Conservation (phyloP, 768 basidiomycete species). For the Boletus eberwhitei region DNA sequence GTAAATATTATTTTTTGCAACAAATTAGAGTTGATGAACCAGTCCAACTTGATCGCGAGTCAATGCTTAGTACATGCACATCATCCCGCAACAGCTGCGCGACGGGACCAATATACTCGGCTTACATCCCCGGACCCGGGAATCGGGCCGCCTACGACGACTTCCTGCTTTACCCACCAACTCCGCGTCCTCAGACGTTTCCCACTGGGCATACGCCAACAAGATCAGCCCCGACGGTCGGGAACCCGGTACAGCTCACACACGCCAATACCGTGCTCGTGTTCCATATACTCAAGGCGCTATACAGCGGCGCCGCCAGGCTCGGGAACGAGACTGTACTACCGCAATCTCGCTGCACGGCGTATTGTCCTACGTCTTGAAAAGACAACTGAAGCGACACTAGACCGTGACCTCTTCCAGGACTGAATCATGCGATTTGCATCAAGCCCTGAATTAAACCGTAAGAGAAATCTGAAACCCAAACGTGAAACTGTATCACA, state of each 20-base stretch:
- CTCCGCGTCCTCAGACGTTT: constrained; percentile 19
- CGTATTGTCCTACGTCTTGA: too few species aligned
- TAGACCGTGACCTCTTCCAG: too few species aligned
- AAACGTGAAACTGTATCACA: too few species aligned
- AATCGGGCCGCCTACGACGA: background rate
- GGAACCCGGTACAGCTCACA: constrained; percentile 24
- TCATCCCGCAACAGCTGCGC: constrained; percentile 14
- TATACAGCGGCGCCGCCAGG: constrained; percentile 24
- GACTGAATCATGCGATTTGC: too few species aligned
- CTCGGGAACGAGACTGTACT: constrained; percentile 13
- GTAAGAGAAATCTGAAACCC: too few species aligned
- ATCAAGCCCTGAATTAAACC: too few species aligned
- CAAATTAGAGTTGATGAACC: too few species aligned
- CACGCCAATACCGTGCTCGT: constrained; percentile 19
- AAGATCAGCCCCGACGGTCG: constrained; percentile 16
- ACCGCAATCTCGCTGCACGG: too few species aligned
- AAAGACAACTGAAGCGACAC: too few species aligned
- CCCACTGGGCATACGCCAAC: constrained; percentile 19
- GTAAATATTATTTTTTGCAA: too few species aligned
- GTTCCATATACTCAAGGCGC: constrained; percentile 12
- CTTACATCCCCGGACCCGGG: background rate
- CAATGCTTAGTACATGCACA: too few species aligned
- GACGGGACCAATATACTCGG: background rate
- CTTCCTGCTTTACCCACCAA: constrained; percentile 28
- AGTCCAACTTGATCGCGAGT: too few species aligned